These are phyloP conservation scores for Trichomonas tenax DNA, from an alignment of 208 protist genomes.

Conservation along the genomic window DNA sequence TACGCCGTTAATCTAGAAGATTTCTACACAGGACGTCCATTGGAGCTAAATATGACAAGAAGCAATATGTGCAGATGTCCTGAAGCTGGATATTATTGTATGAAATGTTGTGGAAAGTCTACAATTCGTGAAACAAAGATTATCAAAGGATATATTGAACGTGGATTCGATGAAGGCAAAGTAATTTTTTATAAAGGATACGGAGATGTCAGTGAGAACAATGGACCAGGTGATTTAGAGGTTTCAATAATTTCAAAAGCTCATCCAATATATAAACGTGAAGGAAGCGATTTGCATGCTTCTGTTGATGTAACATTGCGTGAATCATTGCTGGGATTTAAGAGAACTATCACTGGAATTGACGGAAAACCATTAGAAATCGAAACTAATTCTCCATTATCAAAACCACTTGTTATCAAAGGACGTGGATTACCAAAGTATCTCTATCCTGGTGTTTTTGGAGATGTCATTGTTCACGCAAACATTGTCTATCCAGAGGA, in stretches of 20 bases:
- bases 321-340: neutral
- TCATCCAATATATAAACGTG: neutral
- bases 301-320: neutral
- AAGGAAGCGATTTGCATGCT: neutral
- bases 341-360: neutral
- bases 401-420: neutral
- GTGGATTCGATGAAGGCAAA: neutral
- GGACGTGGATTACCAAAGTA: neutral
- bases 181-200: neutral
- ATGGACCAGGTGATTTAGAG: conserved; percentile 6
- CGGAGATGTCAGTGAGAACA: neutral
- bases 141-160: neutral
- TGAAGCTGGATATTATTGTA: neutral
- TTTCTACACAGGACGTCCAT: neutral
- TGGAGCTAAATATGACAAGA: neutral
- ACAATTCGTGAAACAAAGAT: neutral
- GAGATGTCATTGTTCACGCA: neutral
- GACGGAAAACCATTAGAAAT: neutral
- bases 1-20: neutral
- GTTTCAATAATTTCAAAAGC: neutral
- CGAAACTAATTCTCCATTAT: neutral
- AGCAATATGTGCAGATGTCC: neutral
- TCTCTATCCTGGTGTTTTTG: neutral
- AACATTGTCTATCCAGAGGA: neutral
- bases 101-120: neutral